A percentile compares a stretch with the other conserved stretches of the same genome.
These are phyloP conservation scores for Backusella macrospora DNA, from an alignment of 192 early-diverging fungal species.

Conservation along the genomic window DNA sequence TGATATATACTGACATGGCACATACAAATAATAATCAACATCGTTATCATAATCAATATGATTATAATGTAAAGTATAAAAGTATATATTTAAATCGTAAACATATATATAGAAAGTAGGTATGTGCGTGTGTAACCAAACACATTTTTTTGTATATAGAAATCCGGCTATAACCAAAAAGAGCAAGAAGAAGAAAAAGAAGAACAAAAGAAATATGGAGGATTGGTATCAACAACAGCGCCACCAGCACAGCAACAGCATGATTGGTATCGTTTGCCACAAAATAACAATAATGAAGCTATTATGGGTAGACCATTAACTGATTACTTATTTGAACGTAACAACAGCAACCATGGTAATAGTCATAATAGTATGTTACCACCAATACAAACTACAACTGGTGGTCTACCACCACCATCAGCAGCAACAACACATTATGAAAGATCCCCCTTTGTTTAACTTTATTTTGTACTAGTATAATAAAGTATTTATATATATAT, in stretches of 20 bases:
- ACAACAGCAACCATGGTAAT: neutral
- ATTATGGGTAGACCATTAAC: constrained; percentile 32
- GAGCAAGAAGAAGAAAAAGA: neutral
- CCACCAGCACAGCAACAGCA: neutral
- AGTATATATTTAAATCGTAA: neutral
- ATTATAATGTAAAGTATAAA: constrained; percentile 7
- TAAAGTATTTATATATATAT: neutral
- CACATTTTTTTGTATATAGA: neutral
- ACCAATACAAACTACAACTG: neutral
- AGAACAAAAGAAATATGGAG: neutral
- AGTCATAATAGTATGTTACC: neutral
- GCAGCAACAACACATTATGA: neutral
- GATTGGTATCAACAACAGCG: neutral
- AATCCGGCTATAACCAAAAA: neutral
- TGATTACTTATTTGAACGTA: constrained; percentile 19
- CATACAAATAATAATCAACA: constrained; percentile 4
- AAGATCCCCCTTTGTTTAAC: neutral
- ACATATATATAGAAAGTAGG: neutral
- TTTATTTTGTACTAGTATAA: neutral
- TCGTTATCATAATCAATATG: neutral
- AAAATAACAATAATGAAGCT: neutral
- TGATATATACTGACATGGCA: constrained; percentile 48
- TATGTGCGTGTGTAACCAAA: neutral
- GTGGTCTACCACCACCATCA: neutral
- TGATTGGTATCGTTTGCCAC: constrained; percentile 2